Base-by-base conservation (phyloP, 1,284 basidiomycete species). In the Ceratobasidium sp. region DNA sequence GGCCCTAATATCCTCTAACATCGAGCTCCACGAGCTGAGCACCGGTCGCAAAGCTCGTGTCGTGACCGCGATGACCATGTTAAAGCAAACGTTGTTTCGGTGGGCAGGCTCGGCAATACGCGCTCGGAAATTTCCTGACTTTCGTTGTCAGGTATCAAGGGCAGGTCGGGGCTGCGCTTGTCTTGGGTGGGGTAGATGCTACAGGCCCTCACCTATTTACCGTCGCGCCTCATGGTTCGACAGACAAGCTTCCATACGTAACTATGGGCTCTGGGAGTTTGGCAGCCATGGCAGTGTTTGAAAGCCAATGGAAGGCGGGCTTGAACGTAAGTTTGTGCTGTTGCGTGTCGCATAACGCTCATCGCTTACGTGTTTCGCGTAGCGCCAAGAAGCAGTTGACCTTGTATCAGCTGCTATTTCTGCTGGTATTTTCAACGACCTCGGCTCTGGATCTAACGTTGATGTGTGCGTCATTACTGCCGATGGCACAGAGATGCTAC, bases 231-330 rank as follows among this genome's bases (percentile, higher is more conserved):
- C 97, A 99, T 82, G 98, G 98, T 8, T 97, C 95, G 18, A 98
- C 98, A 0, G 98, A 99, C 84, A 99, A 99, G 83, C 86, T 99
- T 41, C 98, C 98, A 0, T 99, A 98, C 79, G 97, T 99, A 38
- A 98, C 98, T 0, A 99, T 99, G 97, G 98, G 98, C 41, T 96
- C 93, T 4, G 98, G 98, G 75, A 92, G 89, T 78, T 85, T 98
- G 61, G 98, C 98, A 1, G 98, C 97, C 28, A 99, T 99, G 98
- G 95, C 96, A 16, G 92, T 99, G 14, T 99, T 99, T 78, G 98
- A 99, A 81, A 90, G 88, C 69, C 82, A 86, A 14, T 99, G 96
- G 96, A 87, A 85, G 79, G 86, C 94, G 49, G 85, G 94, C 80
- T 89, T 99, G 89, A 87, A 88, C 78, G 93, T 94, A 74, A 77